phyloP scores from a whole-genome alignment of 2,329 filamentous ascomycete species.

The Ophiocordyceps camponoti-saundersi region DNA sequence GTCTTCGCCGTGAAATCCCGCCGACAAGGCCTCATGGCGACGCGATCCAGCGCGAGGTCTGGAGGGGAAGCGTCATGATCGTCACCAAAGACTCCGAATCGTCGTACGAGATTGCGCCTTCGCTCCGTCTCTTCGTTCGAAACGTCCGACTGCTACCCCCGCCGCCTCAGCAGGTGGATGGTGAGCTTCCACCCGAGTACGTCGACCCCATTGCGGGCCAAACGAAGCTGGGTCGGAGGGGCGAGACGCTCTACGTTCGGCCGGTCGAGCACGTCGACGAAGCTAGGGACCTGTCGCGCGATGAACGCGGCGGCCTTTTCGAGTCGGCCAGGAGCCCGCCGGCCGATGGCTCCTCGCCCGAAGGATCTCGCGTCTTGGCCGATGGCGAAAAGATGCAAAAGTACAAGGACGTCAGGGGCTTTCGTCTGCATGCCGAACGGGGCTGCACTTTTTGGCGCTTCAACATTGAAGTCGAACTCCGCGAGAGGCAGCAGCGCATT shows the following conservation, averaged over 20 bases:
- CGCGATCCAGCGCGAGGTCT: constrained; percentile 52
- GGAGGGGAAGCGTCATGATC: constrained; percentile 91
- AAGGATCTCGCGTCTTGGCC: constrained; percentile 35
- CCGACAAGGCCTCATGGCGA: constrained; percentile 9
- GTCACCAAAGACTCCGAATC: constrained; percentile 77
- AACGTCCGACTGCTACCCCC: constrained; percentile 68
- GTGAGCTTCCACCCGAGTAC: constrained; percentile 60
- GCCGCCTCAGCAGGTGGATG: constrained; percentile 50
- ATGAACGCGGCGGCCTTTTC: constrained; percentile 73
- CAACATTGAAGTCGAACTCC: constrained; percentile 82
- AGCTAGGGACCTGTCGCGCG: constrained; percentile 56
- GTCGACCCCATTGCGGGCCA: constrained; percentile 81
- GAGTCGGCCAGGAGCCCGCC: constrained; percentile 44
- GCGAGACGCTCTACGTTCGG: constrained; percentile 73
- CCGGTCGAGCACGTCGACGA: constrained; percentile 77
- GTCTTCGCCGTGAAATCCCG: constrained; percentile 50
- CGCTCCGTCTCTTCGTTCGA: constrained; percentile 70
- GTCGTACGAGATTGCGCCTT: constrained; percentile 64
- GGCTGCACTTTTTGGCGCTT: constrained; percentile 96
- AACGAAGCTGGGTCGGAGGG: constrained; percentile 68
- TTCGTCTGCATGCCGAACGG: constrained; percentile 67
- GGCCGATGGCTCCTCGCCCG: constrained; percentile 20
- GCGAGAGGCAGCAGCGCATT: constrained; percentile 61
- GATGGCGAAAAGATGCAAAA: constrained; percentile 73
- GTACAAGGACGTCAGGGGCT: constrained; percentile 68